Evolutionary conservation across 2,329 filamentous ascomycete species (phyloP), one percentile per base, ranked within the genome.

Genomic region (Colletotrichum sp.): DNA sequence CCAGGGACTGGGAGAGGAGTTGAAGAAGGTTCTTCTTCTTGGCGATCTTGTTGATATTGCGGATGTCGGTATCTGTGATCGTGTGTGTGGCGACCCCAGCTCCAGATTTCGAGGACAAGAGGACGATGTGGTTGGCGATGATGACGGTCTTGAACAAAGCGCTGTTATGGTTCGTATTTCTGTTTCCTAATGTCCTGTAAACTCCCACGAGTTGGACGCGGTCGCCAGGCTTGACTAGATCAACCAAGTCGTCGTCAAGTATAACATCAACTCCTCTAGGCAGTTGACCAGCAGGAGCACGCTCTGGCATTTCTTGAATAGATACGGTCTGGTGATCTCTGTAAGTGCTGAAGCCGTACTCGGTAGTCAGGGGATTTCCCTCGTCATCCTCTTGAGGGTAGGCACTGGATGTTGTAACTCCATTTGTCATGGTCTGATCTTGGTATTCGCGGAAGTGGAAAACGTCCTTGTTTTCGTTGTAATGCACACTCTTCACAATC

Each of bases 271-370:
- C 97, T 72, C 96, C 96, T 70, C 97, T 93, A 76, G 97, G 97
- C 78, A 99, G 90, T 88, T 99, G 97, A 69, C 97, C 97, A 75
- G 97, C 96, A 70, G 97, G 97, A 3, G 97, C 97, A 80, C 96
- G 91, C 85, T 99, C 97, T 1, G 97, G 97, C 97, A 99, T 99
- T 88, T 99, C 97, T 86, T 99, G 97, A 79, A 99, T 98, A 0
- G 96, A 98, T 76, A 99, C 95, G 18, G 95, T 98, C 85, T 99
- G 97, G 83, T 99, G 97, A 84, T 99, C 97, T 82, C 96, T 92
- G 86, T 98, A 99, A 67, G 94, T 97, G 84, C 94, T 98, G 87
- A 98, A 96, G 28, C 97, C 97, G 84, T 99, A 99, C 83, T 99
- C 97, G 5, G 97, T 99, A 75, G 95, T 92, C 24, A 99, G 90